Base-by-base conservation (phyloP, 1,139 yeast species). In the Diutina ranongensis region DNA sequence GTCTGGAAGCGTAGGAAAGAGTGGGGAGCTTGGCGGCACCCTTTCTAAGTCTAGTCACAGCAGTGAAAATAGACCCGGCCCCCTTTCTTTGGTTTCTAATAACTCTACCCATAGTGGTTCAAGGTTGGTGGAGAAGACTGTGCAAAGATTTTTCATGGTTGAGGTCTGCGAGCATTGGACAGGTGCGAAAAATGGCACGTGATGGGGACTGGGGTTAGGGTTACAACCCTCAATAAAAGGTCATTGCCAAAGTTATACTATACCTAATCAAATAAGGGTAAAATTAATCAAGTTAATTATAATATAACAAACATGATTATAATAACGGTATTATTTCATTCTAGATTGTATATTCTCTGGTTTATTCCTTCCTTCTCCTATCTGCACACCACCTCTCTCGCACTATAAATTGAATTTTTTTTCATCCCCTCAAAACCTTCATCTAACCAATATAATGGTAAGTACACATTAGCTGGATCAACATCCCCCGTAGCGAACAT, bases 51-150 rank as follows among this genome's bases (percentile, higher is more conserved):
- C 97, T 92, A 81, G 97, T 92, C 92, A 89, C 95, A 67, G 98
- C 82, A 73, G 95, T 85, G 88, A 94, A 94, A 83, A 94, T 88
- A 68, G 97, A 89, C 71, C 98, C 98, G 77, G 97, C 97, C 83
- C 97, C 97, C 80, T 94, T 94, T 87, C 99, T 89, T 85, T 94
- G 98, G 83, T 94, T 92, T 80, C 98, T 95, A 81, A 94, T 94
- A 78, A 94, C 99, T 84, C 98, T 92, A 86, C 98, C 97, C 51
- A 46, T n/a, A 27, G 15, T 31, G 40, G 40, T 35, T 35, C 27
- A 35, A 19, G 40, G 40, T 20, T 21, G 36, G 27, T 35, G 28
- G 28, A 7, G 28, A 35, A 20, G 22, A 18, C 13, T 27, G 40
- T 35, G 40, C 40, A 22, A 35, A 35, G 40, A 35, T 35, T 35